A percentile compares a stretch with the other conserved stretches of the same genome.
These are phyloP conservation scores for Coniochaeta hoffmannii DNA, from an alignment of 2,329 filamentous ascomycete species.

Conservation along the genomic window DNA sequence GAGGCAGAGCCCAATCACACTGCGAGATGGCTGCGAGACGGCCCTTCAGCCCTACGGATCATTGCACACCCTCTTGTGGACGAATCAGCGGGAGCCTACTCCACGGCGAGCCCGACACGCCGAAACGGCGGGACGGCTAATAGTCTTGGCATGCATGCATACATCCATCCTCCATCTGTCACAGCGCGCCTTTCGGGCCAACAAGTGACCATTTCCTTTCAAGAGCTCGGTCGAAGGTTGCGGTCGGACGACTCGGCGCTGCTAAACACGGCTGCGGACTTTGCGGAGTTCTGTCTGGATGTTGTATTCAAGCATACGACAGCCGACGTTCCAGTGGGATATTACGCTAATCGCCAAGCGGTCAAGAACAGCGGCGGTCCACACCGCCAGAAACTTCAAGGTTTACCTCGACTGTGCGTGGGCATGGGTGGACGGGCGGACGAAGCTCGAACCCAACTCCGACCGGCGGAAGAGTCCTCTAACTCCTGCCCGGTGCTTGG, in stretches of 20 bases:
- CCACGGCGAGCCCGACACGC: slow-evolving; percentile 2
- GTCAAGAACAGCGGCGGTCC: background rate
- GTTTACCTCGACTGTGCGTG: background rate
- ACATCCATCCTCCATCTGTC: background rate
- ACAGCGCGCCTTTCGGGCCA: background rate
- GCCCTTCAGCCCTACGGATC: background rate
- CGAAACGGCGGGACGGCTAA: slow-evolving; percentile 2
- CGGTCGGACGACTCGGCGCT: background rate
- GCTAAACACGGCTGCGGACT: background rate
- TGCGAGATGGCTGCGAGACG: too few species aligned
- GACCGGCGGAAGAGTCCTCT: too few species aligned
- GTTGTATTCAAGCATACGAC: background rate
- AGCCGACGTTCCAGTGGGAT: background rate
- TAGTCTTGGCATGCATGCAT: background rate
- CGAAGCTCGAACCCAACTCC: background rate
- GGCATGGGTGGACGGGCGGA: background rate
- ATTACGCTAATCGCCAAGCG: background rate
- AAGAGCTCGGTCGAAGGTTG: background rate
- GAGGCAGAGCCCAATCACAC: background rate
- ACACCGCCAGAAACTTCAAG: background rate
- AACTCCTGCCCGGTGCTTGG: background rate
- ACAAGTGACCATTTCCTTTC: background rate
- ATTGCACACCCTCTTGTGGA: background rate
- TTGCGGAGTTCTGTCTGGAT: background rate
- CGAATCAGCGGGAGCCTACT: background rate